Base-by-base conservation (phyloP, 176 grass and related monocot species). In the Sorghum bicolor region DNA sequence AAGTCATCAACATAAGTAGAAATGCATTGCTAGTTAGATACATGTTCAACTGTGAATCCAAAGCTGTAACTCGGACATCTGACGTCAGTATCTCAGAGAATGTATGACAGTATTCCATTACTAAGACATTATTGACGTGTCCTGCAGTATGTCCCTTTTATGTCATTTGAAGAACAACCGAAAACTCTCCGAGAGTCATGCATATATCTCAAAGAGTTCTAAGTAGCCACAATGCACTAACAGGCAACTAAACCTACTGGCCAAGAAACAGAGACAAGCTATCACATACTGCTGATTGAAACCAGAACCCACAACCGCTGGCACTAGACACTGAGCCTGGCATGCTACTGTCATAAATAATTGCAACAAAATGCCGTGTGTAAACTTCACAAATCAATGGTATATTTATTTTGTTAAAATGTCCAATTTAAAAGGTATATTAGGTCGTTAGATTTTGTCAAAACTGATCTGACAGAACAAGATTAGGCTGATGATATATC, bases 11-110 rank as follows among this genome's bases (percentile, higher is more conserved):
- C 71, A 63, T 55, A 66, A 33, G 33, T 72, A 28, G 33, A 85
- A 76, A 86, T 64, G 64, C 32, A 36, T 52, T 34, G 15, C 70
- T 82, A 3, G 39, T 67, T 62, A 80, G 70, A 63, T 32, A 80
- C 19, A 70, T 65, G 15, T 76, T 70, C 32, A 60, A 66, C 62
- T 69, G 69, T 69, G 69, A 80, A 80, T 53, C 37, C 66, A 63
- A 22, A 50, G 22, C n/a, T 24, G 2, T 30, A 39, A 26, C 70
- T 47, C 5, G 19, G 58, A 26, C 30, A 28, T 20, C 15, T 45
- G 29, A 20, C 60, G 43, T 84, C 48, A 58, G 45, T 84, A 60
- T 74, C 33, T 34, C 65, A 31, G 48, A 29, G 84, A 62, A 37
- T 44, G 37, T 29, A 58, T 58, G 52, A 58, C 66, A 29, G 40